phyloP scores from a whole-genome alignment of 495 filamentous ascomycete species.

The Massariosphaeria phaeospora region DNA sequence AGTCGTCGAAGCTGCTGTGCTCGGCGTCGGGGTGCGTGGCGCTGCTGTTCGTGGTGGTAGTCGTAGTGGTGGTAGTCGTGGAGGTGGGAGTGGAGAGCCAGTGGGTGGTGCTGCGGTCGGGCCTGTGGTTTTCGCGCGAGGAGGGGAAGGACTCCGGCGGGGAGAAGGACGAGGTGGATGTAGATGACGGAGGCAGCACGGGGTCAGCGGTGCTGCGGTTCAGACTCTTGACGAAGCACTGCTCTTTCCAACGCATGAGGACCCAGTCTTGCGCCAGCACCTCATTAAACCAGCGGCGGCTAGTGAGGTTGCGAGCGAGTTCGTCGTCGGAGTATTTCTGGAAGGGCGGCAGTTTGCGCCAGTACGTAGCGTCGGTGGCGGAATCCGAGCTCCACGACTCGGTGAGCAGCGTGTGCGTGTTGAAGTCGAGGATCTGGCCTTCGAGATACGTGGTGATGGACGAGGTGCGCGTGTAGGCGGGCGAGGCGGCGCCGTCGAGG shows the following conservation, averaged over 20 bases:
- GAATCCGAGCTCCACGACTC: constrained; percentile 59
- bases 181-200: neutral
- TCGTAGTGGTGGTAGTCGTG: too few species aligned
- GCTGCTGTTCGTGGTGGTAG: neutral
- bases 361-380: constrained; percentile 62
- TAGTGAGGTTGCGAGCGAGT: constrained; percentile 55
- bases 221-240: constrained; percentile 59
- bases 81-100: too few species aligned
- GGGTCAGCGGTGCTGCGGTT: constrained; percentile 17
- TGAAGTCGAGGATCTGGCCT: constrained; percentile 74
- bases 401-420: constrained; percentile 61
- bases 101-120: neutral
- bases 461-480: constrained; percentile 54
- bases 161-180: neutral
- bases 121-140: neutral
- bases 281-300: constrained; percentile 52
- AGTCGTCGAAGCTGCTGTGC: constrained; percentile 21
- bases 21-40: neutral
- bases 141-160: neutral
- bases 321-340: constrained; percentile 53
- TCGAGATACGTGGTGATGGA: constrained; percentile 66
- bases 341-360: constrained; percentile 67
- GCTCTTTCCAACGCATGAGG: constrained; percentile 77
- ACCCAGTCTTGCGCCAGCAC: constrained; percentile 58
- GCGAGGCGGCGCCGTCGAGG: constrained; percentile 24